These are phyloP conservation scores for Turritis glabra DNA, from an alignment of 345 rosid genomes.

Conservation along the genomic window DNA sequence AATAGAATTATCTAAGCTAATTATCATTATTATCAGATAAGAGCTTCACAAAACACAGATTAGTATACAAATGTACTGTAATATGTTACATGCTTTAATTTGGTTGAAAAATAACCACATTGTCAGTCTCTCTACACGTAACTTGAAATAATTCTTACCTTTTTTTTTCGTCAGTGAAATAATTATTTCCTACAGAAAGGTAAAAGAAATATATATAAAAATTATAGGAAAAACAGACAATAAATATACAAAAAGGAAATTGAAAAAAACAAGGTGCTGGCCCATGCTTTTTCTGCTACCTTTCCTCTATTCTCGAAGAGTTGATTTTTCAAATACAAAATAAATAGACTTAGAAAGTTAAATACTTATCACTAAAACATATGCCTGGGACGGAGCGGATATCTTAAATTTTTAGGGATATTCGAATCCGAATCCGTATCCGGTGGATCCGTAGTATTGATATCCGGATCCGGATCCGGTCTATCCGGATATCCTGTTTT, in stretches of 20 bases:
- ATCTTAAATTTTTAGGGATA: too few species aligned
- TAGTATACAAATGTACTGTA: neutral
- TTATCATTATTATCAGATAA: slow-evolving; percentile 4
- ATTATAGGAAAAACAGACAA: neutral
- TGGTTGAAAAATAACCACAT: neutral
- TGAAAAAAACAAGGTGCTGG: slow-evolving; percentile 26
- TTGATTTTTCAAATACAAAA: slow-evolving; percentile 28
- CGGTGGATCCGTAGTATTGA: too few species aligned
- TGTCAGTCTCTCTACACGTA: neutral
- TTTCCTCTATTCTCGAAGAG: slow-evolving; percentile 7
- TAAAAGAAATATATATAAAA: neutral
- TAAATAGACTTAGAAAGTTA: neutral
- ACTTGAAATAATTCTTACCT: neutral
- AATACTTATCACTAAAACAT: too few species aligned
- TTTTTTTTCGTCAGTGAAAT: neutral
- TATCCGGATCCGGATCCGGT: too few species aligned
- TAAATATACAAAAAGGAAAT: neutral
- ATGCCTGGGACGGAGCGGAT: too few species aligned
- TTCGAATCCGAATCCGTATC: too few species aligned
- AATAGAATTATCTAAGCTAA: neutral
- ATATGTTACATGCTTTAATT: neutral
- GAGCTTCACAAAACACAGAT: neutral
- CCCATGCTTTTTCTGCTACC: slow-evolving; percentile 36
- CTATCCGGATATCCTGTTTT: too few species aligned
- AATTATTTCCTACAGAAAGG: neutral